A percentile compares a stretch with the other conserved stretches of the same genome.
Conservation (phyloP, 2,329 filamentous ascomycete genomes). For the Acrocalymma vagum region DNA sequence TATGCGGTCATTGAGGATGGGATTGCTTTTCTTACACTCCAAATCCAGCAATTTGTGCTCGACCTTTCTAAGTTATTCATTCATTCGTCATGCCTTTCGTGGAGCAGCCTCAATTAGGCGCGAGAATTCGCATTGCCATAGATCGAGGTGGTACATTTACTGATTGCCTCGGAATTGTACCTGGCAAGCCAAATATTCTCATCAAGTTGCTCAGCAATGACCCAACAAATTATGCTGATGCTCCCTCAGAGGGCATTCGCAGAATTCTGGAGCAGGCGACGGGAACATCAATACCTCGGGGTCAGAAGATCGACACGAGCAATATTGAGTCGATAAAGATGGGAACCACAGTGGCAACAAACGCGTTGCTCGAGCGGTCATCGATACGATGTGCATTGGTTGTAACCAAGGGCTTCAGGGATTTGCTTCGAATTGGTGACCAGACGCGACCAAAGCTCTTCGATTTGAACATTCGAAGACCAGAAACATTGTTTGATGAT, state of each 20-base stretch:
- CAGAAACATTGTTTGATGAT: conserved; percentile 26
- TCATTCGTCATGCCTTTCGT: conserved; percentile 17
- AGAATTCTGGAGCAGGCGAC: conserved; percentile 33
- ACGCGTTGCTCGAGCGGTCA: conserved; percentile 30
- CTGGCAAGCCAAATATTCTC: conserved; percentile 32
- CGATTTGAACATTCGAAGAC: conserved; percentile 28
- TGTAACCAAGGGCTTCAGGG: conserved; percentile 28
- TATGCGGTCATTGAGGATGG: too few relatives aligned
- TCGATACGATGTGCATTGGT: conserved; percentile 20
- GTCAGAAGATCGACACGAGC: conserved; percentile 26
- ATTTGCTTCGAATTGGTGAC: conserved; percentile 32
- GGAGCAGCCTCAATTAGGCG: conserved; percentile 7
- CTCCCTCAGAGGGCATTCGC: conserved; percentile 43
- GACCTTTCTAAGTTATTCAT: too few relatives aligned
- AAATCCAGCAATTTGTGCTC: too few relatives aligned
- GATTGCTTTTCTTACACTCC: too few relatives aligned
- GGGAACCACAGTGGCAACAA: conserved; percentile 34
- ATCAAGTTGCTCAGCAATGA: conserved; percentile 40
- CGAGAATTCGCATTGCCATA: conserved; percentile 24
- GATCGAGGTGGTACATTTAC: conserved; percentile 42
- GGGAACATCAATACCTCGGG: conserved; percentile 22
- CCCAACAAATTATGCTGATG: conserved; percentile 39
- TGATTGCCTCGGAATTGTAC: conserved; percentile 28
- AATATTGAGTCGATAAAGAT: conserved; percentile 28
- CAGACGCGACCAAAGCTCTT: conserved; percentile 34